phyloP scores from a whole-genome alignment of 257 asterid species.

The Apocynum venetum region DNA sequence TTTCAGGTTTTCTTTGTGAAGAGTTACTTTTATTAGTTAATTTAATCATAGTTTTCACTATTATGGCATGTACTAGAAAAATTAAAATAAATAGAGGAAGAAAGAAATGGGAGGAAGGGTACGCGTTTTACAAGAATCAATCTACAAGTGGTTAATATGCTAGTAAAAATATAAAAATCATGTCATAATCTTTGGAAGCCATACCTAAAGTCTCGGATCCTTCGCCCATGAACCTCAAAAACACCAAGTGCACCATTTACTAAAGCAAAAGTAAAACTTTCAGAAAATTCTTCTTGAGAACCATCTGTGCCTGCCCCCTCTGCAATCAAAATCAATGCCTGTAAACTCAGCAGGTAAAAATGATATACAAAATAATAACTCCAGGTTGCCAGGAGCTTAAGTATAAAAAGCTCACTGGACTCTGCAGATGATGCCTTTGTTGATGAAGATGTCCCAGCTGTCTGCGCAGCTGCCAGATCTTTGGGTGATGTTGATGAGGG shows the following conservation, averaged over 20 bases:
- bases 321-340: slow-evolving; percentile 35
- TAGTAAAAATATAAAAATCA: neutral
- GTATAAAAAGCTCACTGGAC: slow-evolving; percentile 48
- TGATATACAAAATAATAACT: slow-evolving; percentile 11
- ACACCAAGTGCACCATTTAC: slow-evolving; percentile 99
- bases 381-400: slow-evolving; percentile 11
- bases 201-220: slow-evolving; percentile 93
- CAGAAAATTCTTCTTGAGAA: slow-evolving; percentile 84
- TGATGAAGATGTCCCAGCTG: slow-evolving; percentile 61
- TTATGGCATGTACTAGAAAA: neutral
- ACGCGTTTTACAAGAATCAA: neutral
- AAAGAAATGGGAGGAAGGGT: neutral
- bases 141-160: neutral
- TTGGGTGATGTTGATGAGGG: slow-evolving; percentile 50
- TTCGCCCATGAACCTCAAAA: slow-evolving; percentile 96
- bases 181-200: slow-evolving; percentile 16
- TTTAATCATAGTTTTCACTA: neutral
- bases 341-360: slow-evolving; percentile 16
- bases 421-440: slow-evolving; percentile 54
- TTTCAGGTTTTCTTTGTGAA: neutral
- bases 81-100: neutral
- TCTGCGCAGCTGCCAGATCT: slow-evolving; percentile 36
- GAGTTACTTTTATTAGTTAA: neutral
- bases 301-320: slow-evolving; percentile 71
- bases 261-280: slow-evolving; percentile 93